Conservation (phyloP, 2,329 filamentous ascomycete species). For the Onygenales sp. region DNA sequence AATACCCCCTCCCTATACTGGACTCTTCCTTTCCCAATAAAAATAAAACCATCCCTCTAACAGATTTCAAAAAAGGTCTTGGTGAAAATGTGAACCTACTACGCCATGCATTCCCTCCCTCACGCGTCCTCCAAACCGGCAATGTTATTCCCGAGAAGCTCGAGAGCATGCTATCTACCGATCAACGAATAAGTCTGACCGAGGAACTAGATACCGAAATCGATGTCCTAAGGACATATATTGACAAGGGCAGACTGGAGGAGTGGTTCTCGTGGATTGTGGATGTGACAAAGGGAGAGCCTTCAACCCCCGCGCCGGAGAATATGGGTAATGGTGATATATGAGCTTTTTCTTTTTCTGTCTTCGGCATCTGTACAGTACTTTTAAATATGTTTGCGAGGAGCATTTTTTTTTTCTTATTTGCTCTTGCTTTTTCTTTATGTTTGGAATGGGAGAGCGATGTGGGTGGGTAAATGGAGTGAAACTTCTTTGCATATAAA, state of each 20-base stretch:
- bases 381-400: not conserved
- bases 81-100: conserved; percentile 7
- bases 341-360: not conserved
- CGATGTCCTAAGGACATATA: conserved; percentile 50
- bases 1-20: not conserved
- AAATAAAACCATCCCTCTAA: conserved; percentile 6
- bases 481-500: no score
- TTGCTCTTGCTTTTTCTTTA: not conserved
- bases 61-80: conserved; percentile 8
- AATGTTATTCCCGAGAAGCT: conserved; percentile 20
- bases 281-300: conserved; percentile 9
- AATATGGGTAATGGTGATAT: not conserved
- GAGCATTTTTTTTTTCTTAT: not conserved
- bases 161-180: conserved; percentile 24
- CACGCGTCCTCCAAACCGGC: not conserved
- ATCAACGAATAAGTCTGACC: conserved; percentile 56
- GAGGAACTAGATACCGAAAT: conserved; percentile 68
- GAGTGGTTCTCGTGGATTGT: conserved; percentile 52
- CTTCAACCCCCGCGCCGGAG: not conserved
- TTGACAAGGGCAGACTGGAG: conserved; percentile 59
- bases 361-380: not conserved
- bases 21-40: conserved; percentile 4
- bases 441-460: no score
- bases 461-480: no score
- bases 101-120: not conserved